Evolutionary conservation across 306 rosid genomes (phyloP).

Genomic region (Lupinus albus): DNA sequence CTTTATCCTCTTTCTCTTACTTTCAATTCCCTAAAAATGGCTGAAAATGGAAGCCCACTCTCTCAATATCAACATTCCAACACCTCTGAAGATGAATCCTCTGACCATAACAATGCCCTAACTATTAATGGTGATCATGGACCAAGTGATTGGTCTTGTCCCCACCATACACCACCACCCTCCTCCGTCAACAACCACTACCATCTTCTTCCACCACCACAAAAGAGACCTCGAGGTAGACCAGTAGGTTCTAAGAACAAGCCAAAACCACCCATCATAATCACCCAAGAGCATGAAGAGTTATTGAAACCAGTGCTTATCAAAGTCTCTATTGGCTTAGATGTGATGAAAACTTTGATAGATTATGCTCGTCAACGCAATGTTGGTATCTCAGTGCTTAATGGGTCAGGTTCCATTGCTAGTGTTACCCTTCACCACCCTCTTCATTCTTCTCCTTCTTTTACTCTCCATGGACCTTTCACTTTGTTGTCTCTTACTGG

Average conservation of each 20-base stretch:
- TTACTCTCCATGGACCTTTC: constrained; percentile 56
- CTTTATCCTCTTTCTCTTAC: too few species aligned
- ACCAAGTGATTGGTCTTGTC: neutral
- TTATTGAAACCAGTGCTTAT: constrained; percentile 51
- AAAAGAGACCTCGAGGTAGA: constrained; percentile 60
- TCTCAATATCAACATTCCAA: too few species aligned
- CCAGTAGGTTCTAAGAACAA: constrained; percentile 79
- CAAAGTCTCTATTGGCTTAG: constrained; percentile 58
- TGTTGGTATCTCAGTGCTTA: constrained; percentile 45
- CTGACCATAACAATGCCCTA: constrained; percentile 40
- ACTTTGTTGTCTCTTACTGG: constrained; percentile 46
- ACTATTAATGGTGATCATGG: neutral
- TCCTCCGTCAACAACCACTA: neutral
- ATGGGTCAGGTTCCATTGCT: constrained; percentile 55
- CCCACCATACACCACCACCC: constrained; percentile 13
- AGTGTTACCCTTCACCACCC: constrained; percentile 53
- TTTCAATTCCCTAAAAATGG: too few species aligned
- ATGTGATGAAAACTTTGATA: constrained; percentile 50
- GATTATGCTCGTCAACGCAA: constrained; percentile 43
- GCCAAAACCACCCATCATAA: constrained; percentile 61
- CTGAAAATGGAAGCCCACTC: too few species aligned
- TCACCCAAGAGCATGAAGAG: constrained; percentile 49
- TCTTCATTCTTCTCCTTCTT: constrained; percentile 18
- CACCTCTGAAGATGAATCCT: neutral
- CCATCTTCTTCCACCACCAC: neutral